These are phyloP conservation scores for Saposhnikovia divaricata DNA, from an alignment of 129 eudicot genomes.

Conservation along the genomic window DNA sequence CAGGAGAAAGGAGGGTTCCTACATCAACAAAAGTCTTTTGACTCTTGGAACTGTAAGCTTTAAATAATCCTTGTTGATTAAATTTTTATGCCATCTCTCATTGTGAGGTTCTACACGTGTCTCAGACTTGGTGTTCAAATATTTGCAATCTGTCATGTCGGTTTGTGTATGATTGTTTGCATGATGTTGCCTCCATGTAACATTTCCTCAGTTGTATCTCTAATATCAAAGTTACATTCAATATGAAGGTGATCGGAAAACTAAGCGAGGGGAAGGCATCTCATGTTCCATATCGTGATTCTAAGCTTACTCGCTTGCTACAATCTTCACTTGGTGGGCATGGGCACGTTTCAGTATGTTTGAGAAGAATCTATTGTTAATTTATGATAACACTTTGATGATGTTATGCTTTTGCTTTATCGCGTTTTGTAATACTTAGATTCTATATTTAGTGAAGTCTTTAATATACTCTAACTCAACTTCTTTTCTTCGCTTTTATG, in stretches of 20 bases:
- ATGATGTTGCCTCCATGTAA: not conserved
- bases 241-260: slow-evolving; percentile 78
- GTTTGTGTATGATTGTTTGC: slow-evolving; percentile 8
- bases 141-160: not conserved
- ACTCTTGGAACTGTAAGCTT: slow-evolving; percentile 96
- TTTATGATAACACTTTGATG: not conserved
- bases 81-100: not conserved
- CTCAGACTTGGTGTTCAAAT: slow-evolving; percentile 1
- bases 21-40: slow-evolving; percentile 92
- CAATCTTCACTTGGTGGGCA: slow-evolving; percentile 96
- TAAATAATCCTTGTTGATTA: not conserved
- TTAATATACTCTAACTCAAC: not conserved
- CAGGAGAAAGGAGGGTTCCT: slow-evolving; percentile 97
- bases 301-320: slow-evolving; percentile 91
- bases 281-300: slow-evolving; percentile 96
- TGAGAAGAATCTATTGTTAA: slow-evolving; percentile 1
- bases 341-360: slow-evolving; percentile 95
- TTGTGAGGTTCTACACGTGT: slow-evolving; percentile 3
- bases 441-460: not conserved
- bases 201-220: not conserved
- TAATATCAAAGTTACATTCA: not conserved
- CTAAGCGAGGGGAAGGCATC: slow-evolving; percentile 97
- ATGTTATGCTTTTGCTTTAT: not conserved
- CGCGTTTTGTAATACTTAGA: not conserved
- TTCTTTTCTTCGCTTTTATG: not conserved